phyloP scores from a whole-genome alignment of 2,329 filamentous ascomycete species.

The Exophiala sp. region DNA sequence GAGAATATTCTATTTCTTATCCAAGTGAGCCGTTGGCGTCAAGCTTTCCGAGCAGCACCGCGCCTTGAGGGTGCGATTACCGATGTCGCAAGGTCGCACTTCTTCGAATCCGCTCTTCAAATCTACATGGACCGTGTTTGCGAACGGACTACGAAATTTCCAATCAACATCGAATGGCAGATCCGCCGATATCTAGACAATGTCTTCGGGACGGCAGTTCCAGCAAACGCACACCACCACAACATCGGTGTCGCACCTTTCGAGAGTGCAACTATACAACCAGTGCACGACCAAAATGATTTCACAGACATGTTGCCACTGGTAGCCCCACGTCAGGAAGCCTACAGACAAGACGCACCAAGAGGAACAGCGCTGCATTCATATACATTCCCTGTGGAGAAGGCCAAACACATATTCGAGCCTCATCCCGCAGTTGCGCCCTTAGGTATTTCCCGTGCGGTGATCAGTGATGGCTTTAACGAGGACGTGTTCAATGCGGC shows the following conservation, averaged over 20 bases:
- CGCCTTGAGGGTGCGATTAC: neutral
- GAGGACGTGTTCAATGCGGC: constrained; percentile 54
- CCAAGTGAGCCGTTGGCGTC: constrained; percentile 54
- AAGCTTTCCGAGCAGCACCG: constrained; percentile 28
- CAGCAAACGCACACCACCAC: neutral
- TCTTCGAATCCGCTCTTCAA: constrained; percentile 52
- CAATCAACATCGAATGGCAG: constrained; percentile 48
- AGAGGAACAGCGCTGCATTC: too few relatives aligned
- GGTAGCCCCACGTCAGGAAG: neutral
- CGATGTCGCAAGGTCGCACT: constrained; percentile 6
- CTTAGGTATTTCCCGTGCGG: constrained; percentile 26
- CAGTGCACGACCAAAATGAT: neutral
- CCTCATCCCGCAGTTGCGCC: constrained; percentile 21
- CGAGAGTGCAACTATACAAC: too few relatives aligned
- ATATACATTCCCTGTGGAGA: neutral
- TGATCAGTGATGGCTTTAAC: constrained; percentile 38
- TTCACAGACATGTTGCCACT: neutral
- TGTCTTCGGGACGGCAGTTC: constrained; percentile 5
- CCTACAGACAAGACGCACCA: too few relatives aligned
- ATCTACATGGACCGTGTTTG: constrained; percentile 59
- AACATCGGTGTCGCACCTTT: too few relatives aligned
- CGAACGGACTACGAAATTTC: constrained; percentile 56
- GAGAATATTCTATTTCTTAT: constrained; percentile 66
- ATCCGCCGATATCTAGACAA: constrained; percentile 14
- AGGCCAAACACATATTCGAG: constrained; percentile 11